Conservation (phyloP, 106 monocot genomes). For the Acorus gramineus region DNA sequence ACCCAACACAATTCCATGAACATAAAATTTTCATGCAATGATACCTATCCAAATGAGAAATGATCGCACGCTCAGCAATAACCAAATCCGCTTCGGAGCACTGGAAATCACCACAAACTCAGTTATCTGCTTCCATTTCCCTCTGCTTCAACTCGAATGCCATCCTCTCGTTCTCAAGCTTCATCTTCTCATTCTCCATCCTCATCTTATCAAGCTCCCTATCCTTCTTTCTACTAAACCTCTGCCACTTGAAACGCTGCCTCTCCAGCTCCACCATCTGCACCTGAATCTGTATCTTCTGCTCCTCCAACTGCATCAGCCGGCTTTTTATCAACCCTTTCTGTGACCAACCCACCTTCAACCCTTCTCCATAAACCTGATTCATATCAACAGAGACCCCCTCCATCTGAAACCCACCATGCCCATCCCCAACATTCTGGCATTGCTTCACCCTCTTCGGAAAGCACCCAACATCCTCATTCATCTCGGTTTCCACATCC, state of each 20-base stretch:
- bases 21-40: too few species aligned
- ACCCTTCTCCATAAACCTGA: slow-evolving; percentile 29
- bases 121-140: slow-evolving; percentile 25
- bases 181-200: slow-evolving; percentile 67
- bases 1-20: too few species aligned
- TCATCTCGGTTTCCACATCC: background rate
- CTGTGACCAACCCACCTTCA: slow-evolving; percentile 9
- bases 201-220: slow-evolving; percentile 45
- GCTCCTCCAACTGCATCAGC: slow-evolving; percentile 36
- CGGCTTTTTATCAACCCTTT: slow-evolving; percentile 22
- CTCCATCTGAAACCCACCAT: slow-evolving; percentile 11
- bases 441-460: slow-evolving; percentile 30
- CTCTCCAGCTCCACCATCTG: slow-evolving; percentile 50
- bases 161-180: slow-evolving; percentile 59
- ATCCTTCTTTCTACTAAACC: slow-evolving; percentile 60
- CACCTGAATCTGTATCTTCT: slow-evolving; percentile 38
- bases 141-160: slow-evolving; percentile 51
- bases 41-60: too few species aligned
- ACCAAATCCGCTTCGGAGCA: too few species aligned
- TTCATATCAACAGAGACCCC: slow-evolving; percentile 35
- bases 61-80: too few species aligned
- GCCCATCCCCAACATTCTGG: slow-evolving; percentile 19
- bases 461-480: slow-evolving; percentile 17
- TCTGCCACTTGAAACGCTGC: slow-evolving; percentile 56
- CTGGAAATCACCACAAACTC: background rate